Evolutionary conservation across 116 monocot genomes (phyloP), one percentile per base, ranked within the genome.

Genomic region (Zostera marina): DNA sequence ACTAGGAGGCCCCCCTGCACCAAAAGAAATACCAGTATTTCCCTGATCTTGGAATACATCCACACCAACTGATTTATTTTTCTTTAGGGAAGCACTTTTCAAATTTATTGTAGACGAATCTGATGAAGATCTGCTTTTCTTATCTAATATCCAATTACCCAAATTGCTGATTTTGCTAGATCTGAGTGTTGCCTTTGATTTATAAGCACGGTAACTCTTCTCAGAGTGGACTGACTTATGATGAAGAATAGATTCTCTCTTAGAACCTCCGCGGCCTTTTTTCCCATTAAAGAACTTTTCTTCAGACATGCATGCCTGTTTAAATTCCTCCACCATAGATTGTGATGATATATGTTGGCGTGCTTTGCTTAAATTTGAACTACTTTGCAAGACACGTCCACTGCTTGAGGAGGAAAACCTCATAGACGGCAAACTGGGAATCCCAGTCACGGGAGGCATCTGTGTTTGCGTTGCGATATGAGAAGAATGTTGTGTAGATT

Each of bases 221-320:
- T 89, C 89, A 66, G 68, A 65, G 42, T 72, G 72, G n/a, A 66
- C 56, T 44, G 73, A 63, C 32, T 81, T 89, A 40, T 83, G 75
- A 19, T 70, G 69, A 9, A 77, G 70, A 24, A 75, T 49, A 9
- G 77, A 66, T 61, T 89, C 89, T 67, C 72, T 79, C 56, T 79
- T 89, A 41, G 73, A 76, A 73, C 51, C 55, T 20, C 60, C 40
- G 58, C 72, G 67, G 22, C 52, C 43, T 53, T 58, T 77, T 58
- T 62, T 81, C 42, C 56, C 48, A 38, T 48, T 24, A 16, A 46
- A 21, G 9, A 47, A 51, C 61, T 71, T 81, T 49, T 73, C 73
- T 22, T 70, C 65, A 47, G 49, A 48, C 14, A 56, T 9, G 53
- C 38, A 32, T 48, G 60, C 11, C 44, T 63, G 63, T 26, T 63